Evolutionary conservation across 345 rosid genomes (phyloP).

Genomic region (Bruguiera sexangula): DNA sequence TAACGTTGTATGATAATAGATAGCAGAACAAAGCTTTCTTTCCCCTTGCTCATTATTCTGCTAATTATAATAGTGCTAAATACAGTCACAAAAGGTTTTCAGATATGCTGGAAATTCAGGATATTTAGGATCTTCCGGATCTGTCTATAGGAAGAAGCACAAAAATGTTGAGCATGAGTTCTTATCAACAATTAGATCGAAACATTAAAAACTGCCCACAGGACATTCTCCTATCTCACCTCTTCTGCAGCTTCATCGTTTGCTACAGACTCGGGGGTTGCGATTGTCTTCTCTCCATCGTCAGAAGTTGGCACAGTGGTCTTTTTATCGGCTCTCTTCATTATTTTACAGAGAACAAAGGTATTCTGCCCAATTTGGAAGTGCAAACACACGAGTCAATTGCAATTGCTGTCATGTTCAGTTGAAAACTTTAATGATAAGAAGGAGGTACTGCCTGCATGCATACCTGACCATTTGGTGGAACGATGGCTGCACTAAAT

Average conservation of each 20-base stretch:
- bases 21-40: no score
- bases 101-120: no score
- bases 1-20: no score
- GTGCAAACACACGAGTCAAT: no score
- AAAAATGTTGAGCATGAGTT: slow-evolving; percentile 6
- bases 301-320: not conserved
- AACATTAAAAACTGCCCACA: not conserved
- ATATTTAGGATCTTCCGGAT: not conserved
- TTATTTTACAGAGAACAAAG: slow-evolving; percentile 4
- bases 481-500: not conserved
- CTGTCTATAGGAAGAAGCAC: not conserved
- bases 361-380: not conserved
- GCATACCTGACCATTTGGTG: not conserved
- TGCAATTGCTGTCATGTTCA: no score
- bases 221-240: not conserved
- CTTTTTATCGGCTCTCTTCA: not conserved
- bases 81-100: no score
- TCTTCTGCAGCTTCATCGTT: not conserved
- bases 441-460: no score
- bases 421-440: no score
- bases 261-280: not conserved
- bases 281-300: not conserved
- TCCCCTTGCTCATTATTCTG: no score
- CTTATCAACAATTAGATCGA: not conserved
- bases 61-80: no score